Evolutionary conservation across 768 basidiomycete genomes (phyloP).

Genomic region (Naematelia aurantialba): DNA sequence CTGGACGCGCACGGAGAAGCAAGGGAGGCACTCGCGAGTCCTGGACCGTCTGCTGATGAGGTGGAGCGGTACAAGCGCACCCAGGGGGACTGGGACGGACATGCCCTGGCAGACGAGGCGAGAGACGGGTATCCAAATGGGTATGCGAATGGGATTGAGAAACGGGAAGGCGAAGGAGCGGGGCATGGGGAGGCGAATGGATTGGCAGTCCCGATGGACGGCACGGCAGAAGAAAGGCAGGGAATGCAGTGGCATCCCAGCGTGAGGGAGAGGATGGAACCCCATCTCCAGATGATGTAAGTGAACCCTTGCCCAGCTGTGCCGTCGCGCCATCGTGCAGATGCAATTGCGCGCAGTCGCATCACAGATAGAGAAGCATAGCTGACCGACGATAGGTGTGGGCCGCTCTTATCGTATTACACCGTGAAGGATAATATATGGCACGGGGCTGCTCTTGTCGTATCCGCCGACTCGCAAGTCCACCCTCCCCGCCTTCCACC

Average conservation of each 20-base stretch:
- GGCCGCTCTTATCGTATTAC: constrained; percentile 84
- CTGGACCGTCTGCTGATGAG: constrained; percentile 36
- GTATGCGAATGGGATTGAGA: no score
- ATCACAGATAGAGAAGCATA: not conserved
- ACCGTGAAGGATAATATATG: constrained; percentile 77
- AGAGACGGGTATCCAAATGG: no score
- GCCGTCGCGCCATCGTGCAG: not conserved
- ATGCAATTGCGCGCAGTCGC: not conserved
- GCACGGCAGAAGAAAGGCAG: constrained; percentile 8
- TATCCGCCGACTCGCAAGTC: constrained; percentile 50
- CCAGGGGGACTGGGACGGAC: constrained; percentile 11
- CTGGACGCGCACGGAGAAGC: constrained; percentile 36
- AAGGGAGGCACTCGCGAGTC: constrained; percentile 29
- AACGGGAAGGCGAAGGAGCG: constrained; percentile 1
- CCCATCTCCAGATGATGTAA: constrained; percentile 72
- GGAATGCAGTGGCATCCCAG: constrained; percentile 1
- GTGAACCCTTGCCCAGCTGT: constrained; percentile 14
- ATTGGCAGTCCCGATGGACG: constrained; percentile 8
- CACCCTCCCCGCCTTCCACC: no score
- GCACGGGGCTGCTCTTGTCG: constrained; percentile 82
- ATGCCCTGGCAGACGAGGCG: no score
- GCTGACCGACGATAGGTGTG: constrained; percentile 56
- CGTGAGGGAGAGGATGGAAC: constrained; percentile 60
- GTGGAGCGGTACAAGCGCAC: constrained; percentile 18
- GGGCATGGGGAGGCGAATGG: constrained; percentile 10